Conservation (phyloP, 371 early-diverging fungal species). For the Mortierella sp. region DNA sequence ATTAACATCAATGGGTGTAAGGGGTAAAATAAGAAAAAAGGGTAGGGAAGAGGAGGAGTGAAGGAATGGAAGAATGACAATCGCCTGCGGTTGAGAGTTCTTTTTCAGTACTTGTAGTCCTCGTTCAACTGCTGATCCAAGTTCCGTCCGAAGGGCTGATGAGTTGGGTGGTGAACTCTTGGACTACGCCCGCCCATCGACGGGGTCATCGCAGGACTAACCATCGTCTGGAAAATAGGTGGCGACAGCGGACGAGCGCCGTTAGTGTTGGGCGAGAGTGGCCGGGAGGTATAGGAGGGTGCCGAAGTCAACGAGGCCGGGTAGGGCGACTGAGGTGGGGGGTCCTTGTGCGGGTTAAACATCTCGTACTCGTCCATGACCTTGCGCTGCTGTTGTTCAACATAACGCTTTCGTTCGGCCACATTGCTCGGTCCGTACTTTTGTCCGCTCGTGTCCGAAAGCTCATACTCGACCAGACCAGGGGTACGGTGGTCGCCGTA, state of each 20-base stretch:
- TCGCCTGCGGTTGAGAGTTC: too few relatives aligned
- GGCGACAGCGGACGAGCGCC: background rate
- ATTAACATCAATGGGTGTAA: background rate
- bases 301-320: constrained; percentile 38
- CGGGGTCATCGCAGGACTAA: constrained; percentile 28
- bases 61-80: background rate
- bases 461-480: constrained; percentile 51
- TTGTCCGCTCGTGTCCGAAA: constrained; percentile 54
- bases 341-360: constrained; percentile 47
- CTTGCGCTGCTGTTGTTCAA: constrained; percentile 55
- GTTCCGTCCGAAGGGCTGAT: constrained; percentile 28
- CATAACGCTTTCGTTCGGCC: constrained; percentile 54
- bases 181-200: constrained; percentile 55
- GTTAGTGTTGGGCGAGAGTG: constrained; percentile 16
- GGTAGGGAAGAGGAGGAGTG: background rate
- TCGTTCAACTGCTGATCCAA: constrained; percentile 25
- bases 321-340: constrained; percentile 47
- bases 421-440: constrained; percentile 45
- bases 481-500: constrained; percentile 38
- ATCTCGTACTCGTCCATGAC: constrained; percentile 59
- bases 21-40: background rate
- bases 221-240: background rate
- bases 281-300: constrained; percentile 41
- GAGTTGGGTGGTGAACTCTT: constrained; percentile 32
- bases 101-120: constrained; percentile 40